Conservation (phyloP, 176 grass and related monocot species). For the Lolium rigidum region DNA sequence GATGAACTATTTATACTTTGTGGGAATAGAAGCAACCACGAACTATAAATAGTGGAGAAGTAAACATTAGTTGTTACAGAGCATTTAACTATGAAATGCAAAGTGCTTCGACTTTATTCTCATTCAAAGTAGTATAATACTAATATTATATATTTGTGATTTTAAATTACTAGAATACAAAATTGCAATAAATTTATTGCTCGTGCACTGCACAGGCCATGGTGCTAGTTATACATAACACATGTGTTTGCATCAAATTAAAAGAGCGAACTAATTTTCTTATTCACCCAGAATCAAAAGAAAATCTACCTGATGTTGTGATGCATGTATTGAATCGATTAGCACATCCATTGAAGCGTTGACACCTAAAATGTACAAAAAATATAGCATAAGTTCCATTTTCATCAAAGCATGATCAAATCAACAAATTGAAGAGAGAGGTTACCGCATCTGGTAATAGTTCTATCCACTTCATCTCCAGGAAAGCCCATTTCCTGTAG, state of each 20-base stretch:
- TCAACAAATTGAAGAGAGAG: conserved; percentile 33
- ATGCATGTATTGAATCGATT: conserved; percentile 71
- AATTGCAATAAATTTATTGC: background rate
- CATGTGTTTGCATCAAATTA: background rate
- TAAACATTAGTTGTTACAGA: background rate
- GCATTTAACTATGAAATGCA: background rate
- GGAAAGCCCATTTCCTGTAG: conserved; percentile 78
- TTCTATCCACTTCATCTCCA: conserved; percentile 8
- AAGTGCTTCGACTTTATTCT: background rate
- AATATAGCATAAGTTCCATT: background rate
- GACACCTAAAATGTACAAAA: conserved; percentile 53
- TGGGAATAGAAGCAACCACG: background rate
- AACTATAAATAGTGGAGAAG: background rate
- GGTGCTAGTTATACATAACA: background rate
- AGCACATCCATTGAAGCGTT: conserved; percentile 60
- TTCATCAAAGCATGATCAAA: conserved; percentile 9
- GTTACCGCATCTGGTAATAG: conserved; percentile 77
- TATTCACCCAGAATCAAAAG: background rate
- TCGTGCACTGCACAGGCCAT: background rate
- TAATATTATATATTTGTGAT: background rate
- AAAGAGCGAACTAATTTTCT: background rate
- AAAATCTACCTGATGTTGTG: conserved; percentile 59
- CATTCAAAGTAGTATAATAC: background rate
- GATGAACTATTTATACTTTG: conserved; percentile 1
- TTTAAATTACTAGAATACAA: background rate